Conservation (phyloP, 768 basidiomycete species). For the Sarcomyxa edulis region DNA sequence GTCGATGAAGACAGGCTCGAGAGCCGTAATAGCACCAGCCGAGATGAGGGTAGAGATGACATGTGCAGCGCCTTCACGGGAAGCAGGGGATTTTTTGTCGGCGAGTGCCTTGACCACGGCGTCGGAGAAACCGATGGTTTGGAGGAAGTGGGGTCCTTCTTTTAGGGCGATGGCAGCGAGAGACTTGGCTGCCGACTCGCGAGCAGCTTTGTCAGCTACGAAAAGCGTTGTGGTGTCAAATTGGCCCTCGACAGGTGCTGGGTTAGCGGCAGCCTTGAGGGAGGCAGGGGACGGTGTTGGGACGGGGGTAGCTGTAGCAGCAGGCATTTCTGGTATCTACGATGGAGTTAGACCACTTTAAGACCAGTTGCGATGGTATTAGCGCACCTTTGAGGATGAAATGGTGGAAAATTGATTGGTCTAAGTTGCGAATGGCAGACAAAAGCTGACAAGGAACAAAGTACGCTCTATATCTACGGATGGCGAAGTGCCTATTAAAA, state of each 20-base stretch:
- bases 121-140: conserved; percentile 61
- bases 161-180: conserved; percentile 77
- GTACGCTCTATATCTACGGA: conserved; percentile 58
- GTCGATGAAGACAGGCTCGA: conserved; percentile 85
- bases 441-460: conserved; percentile 54
- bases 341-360: conserved; percentile 10
- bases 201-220: conserved; percentile 77
- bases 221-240: conserved; percentile 77
- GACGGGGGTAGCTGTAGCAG: conserved; percentile 62
- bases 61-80: conserved; percentile 83
- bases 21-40: conserved; percentile 68
- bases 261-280: conserved; percentile 55
- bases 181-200: conserved; percentile 62
- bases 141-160: conserved; percentile 75
- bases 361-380: conserved; percentile 8
- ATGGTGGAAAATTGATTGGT: conserved; percentile 22
- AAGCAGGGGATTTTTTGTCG: conserved; percentile 93
- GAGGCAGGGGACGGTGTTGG: conserved; percentile 58
- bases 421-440: conserved; percentile 41
- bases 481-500: conserved; percentile 31
- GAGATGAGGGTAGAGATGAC: conserved; percentile 62
- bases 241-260: conserved; percentile 49
- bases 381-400: conserved; percentile 38
- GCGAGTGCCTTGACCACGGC: conserved; percentile 78
- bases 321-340: conserved; percentile 71